A percentile compares a stretch with the other conserved stretches of the same genome.
Conservation (phyloP, 169 alveolate species). For the Eimeria necatrix region DNA sequence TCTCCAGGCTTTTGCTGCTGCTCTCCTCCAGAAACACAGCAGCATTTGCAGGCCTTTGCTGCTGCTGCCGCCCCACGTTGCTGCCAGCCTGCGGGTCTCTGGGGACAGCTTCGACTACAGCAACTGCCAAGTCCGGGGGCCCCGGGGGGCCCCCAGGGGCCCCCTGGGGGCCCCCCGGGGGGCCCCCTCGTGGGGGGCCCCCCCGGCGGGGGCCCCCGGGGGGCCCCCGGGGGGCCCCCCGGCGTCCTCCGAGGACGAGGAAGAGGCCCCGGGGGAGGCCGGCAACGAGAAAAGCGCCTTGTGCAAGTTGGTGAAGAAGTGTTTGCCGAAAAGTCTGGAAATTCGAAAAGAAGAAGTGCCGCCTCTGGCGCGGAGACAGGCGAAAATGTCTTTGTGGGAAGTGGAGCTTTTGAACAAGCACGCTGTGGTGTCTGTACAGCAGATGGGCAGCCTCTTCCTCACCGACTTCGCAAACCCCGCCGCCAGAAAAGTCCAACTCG, state of each 20-base stretch:
- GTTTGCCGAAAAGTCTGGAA: not conserved
- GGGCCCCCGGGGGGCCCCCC: not conserved
- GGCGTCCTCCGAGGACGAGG: not conserved
- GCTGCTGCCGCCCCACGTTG: constrained; percentile 43
- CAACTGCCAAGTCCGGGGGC: not conserved
- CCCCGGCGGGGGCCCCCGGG: not conserved
- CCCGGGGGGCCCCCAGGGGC: not conserved
- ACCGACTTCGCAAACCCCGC: not conserved
- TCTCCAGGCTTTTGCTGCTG: constrained; percentile 37
- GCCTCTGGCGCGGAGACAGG: constrained; percentile 40
- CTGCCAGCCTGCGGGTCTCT: constrained; percentile 6
- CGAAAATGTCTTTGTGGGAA: constrained; percentile 78
- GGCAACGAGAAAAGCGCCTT: not conserved
- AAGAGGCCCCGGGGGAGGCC: not conserved
- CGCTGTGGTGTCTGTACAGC: constrained; percentile 8
- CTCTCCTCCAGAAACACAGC: constrained; percentile 26
- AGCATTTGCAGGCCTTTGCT: constrained; percentile 61
- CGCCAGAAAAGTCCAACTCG: not conserved
- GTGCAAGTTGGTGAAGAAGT: not conserved
- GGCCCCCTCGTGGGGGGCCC: not conserved
- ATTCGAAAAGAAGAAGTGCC: not conserved
- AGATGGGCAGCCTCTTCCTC: constrained; percentile 11
- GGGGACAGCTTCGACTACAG: constrained; percentile 68
- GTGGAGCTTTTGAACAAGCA: constrained; percentile 50
- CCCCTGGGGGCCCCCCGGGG: not conserved